Percentiles rank a stretch among this genome's conserved stretches.
Evolutionary conservation across 306 rosid species (phyloP).

Genomic region (Purshia tridentata): DNA sequence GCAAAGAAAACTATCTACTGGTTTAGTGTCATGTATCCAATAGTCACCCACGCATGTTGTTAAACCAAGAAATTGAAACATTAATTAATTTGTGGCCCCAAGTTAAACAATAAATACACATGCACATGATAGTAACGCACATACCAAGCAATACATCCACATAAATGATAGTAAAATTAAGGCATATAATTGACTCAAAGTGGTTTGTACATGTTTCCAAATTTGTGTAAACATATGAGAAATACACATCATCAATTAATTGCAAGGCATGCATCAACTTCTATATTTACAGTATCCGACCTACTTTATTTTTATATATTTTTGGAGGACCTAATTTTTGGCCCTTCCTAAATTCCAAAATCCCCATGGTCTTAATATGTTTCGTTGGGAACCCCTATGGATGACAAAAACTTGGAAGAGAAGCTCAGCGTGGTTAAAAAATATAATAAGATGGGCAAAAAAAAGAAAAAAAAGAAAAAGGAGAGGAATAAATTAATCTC

Average conservation of each 20-base stretch:
- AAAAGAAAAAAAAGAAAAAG: background rate
- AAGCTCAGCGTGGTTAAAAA: background rate
- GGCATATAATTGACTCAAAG: background rate
- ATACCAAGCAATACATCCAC: constrained; percentile 1
- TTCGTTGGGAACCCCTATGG: background rate
- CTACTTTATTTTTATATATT: background rate
- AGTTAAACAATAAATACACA: background rate
- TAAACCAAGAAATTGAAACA: too few relatives aligned
- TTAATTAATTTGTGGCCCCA: background rate
- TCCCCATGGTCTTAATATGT: background rate
- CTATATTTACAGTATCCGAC: background rate
- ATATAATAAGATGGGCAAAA: background rate
- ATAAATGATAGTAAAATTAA: background rate
- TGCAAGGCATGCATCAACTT: constrained; percentile 2
- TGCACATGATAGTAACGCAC: background rate
- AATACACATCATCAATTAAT: background rate
- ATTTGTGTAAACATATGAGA: background rate
- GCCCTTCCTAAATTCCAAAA: background rate
- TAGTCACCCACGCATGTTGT: too few relatives aligned
- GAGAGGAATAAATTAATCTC: background rate
- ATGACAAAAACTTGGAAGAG: background rate
- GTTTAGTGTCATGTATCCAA: too few relatives aligned
- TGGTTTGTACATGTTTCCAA: background rate
- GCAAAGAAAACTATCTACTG: too few relatives aligned
- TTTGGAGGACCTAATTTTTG: background rate